Percentiles rank a stretch among this genome's conserved stretches.
Evolutionary conservation across 306 rosid species (phyloP).

Genomic region (Comarum palustre): DNA sequence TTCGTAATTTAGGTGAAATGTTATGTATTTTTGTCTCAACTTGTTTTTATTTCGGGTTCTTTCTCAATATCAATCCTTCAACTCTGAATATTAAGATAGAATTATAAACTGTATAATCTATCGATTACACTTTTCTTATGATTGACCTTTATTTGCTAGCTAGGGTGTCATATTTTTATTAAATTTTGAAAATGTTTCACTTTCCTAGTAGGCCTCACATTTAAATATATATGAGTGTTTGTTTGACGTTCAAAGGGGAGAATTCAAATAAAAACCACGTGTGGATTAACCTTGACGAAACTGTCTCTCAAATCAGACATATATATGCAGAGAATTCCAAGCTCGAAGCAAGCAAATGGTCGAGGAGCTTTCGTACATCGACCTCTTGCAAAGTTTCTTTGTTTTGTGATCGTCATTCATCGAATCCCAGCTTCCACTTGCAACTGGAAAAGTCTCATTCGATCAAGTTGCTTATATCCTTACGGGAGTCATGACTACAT

Average conservation of each 20-base stretch:
- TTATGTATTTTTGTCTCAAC: no score
- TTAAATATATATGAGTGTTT: neutral
- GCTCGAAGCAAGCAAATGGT: neutral
- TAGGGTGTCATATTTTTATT: neutral
- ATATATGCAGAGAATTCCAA: neutral
- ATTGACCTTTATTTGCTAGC: neutral
- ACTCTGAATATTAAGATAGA: no score
- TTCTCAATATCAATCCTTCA: no score
- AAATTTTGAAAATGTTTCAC: neutral
- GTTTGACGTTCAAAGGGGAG: neutral
- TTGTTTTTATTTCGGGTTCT: no score
- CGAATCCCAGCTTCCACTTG: neutral
- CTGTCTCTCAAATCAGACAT: neutral
- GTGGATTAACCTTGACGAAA: neutral
- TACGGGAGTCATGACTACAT: neutral
- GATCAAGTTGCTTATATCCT: neutral
- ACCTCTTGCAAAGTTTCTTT: neutral
- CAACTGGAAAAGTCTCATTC: neutral
- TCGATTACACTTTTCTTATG: no score
- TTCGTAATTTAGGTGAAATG: no score
- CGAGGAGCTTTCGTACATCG: neutral
- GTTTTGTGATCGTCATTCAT: neutral
- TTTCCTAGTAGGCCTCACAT: neutral
- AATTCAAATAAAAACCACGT: slow-evolving; percentile 3
- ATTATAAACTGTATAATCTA: no score